phyloP scores from a whole-genome alignment of 805 yeast genomes.

The Metschnikowia colocasiae region DNA sequence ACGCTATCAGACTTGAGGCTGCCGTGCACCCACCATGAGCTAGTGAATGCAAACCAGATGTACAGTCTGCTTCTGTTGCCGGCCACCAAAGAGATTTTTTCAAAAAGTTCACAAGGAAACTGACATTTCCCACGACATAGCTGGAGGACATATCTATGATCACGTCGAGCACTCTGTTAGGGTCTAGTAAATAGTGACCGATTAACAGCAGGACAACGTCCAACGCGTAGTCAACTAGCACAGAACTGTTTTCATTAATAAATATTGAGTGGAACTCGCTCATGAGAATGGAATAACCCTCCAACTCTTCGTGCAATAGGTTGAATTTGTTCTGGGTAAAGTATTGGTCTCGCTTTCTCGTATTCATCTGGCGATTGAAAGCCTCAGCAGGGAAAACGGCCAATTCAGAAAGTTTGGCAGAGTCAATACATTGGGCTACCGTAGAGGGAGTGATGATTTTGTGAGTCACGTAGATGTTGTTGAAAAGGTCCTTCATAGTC shows the following conservation, averaged over 20 bases:
- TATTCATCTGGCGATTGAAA: slow-evolving; percentile 36
- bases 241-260: slow-evolving; percentile 35
- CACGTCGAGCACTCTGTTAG: slow-evolving; percentile 63
- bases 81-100: slow-evolving; percentile 71
- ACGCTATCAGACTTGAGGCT: slow-evolving; percentile 54
- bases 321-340: slow-evolving; percentile 58
- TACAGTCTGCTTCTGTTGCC: slow-evolving; percentile 26
- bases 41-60: slow-evolving; percentile 29
- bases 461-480: slow-evolving; percentile 17
- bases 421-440: slow-evolving; percentile 27
- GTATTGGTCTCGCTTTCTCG: slow-evolving; percentile 38
- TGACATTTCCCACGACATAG: slow-evolving; percentile 41
- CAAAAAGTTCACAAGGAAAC: slow-evolving; percentile 49
- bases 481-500: slow-evolving; percentile 21
- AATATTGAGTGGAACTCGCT: slow-evolving; percentile 46
- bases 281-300: slow-evolving; percentile 69
- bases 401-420: slow-evolving; percentile 26
- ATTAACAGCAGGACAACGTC: slow-evolving; percentile 53
- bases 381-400: slow-evolving; percentile 30
- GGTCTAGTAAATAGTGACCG: slow-evolving; percentile 75
- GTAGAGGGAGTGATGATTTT: slow-evolving; percentile 30
- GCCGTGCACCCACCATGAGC: slow-evolving; percentile 51
- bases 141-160: slow-evolving; percentile 51
- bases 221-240: slow-evolving; percentile 42
- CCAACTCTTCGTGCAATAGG: slow-evolving; percentile 67